phyloP scores from a whole-genome alignment of 495 filamentous ascomycete genomes.

The Lasiosphaeriaceae sp. region DNA sequence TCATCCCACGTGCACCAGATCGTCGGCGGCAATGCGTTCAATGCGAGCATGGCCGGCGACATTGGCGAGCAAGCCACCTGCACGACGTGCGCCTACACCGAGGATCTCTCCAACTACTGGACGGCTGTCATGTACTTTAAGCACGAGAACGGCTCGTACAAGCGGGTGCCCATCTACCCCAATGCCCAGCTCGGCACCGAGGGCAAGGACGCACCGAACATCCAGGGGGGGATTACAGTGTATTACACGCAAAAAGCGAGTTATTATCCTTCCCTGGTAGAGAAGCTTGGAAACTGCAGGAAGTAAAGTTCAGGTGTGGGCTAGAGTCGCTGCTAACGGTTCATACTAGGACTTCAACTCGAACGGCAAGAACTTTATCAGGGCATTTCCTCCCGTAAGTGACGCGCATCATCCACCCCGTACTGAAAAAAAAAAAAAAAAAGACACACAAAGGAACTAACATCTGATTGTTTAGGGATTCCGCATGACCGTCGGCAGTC shows the following conservation, averaged over 20 bases:
- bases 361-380: constrained; percentile 41
- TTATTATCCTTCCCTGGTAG: too few relatives aligned
- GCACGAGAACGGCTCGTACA: constrained; percentile 40
- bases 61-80: constrained; percentile 33
- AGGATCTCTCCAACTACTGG: constrained; percentile 28
- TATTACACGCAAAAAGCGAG: constrained; percentile 43
- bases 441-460: too few relatives aligned
- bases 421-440: too few relatives aligned
- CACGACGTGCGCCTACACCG: constrained; percentile 12
- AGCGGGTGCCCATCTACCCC: constrained; percentile 31
- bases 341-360: constrained; percentile 23
- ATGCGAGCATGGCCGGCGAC: constrained; percentile 40
- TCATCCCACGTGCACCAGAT: constrained; percentile 44
- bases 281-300: too few relatives aligned
- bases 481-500: constrained; percentile 51
- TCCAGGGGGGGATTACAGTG: constrained; percentile 40
- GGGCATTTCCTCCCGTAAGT: constrained; percentile 44
- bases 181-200: constrained; percentile 41
- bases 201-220: constrained; percentile 24
- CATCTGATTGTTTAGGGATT: constrained; percentile 40
- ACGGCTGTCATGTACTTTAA: constrained; percentile 44
- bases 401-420: constrained; percentile 46
- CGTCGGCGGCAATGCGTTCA: constrained; percentile 44
- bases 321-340: too few relatives aligned
- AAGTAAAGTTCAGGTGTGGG: too few relatives aligned